Base-by-base conservation (phyloP, 164 flowering plant species). In the Taxillus chinensis region DNA sequence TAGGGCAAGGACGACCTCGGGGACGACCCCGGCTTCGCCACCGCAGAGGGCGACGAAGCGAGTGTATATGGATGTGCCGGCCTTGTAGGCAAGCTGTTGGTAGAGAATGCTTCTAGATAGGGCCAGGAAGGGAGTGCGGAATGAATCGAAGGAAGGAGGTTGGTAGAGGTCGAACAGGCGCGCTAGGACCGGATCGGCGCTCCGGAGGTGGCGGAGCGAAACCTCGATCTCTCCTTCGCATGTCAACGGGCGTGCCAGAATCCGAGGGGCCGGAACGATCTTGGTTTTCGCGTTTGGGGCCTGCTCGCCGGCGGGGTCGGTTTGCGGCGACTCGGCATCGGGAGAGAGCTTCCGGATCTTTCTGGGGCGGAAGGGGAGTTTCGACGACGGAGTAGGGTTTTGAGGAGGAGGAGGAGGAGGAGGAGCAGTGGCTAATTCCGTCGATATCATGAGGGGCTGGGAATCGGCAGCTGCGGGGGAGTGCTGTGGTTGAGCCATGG, bases 71-170 rank as follows among this genome's bases (percentile, higher is more conserved):
- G 95, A 82, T 0, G 92, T 77, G 40, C 93, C 98, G 38, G 99
- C 99, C 54, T 93, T 93, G 70, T 72, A 82, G 5, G 97, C 99
- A 15, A 93, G 85, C 59, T 93, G 99, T 74, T 93, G 99, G 66
- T 89, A 90, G 15, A 93, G 83, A 41, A 93, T 93, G 74, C 87
- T 82, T 52, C 83, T 82, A 39, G 89, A 68, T 11, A 93, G 85
- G 62, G 95, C 92, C 7, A 82, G 80, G 67, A 93, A 93, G 3
- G 97, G 97, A 4, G 86, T 76, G 8, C 76, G 86, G 63, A 77
- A 87, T 7, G 75, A 41, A 37, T 89, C 88, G 70, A 90, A 93
- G 13, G 77, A 55, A 2, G 99, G 97, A 0, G 81, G 86, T 6
- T 74, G 82, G 58, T 83, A 82, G 53, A 70, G 41, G 42, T 87